phyloP scores from a whole-genome alignment of 345 rosid genomes.

The Salix koriyanagi region DNA sequence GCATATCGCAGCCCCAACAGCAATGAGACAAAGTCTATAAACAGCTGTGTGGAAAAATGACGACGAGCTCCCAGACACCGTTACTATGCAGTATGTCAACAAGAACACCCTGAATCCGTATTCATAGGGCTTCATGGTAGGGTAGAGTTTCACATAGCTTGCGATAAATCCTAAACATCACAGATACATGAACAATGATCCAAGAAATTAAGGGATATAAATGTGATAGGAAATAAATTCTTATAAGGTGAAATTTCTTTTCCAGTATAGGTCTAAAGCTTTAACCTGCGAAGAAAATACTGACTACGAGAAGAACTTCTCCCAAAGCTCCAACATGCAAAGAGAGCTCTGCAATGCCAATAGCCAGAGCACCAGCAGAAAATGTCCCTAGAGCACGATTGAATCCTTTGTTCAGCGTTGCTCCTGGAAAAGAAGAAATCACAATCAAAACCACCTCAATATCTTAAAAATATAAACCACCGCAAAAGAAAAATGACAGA shows the following conservation, averaged over 20 bases:
- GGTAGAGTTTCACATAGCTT: slow-evolving; percentile 62
- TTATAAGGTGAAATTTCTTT: background rate
- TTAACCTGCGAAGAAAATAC: slow-evolving; percentile 78
- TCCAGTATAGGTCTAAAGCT: background rate
- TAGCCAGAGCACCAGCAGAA: slow-evolving; percentile 78
- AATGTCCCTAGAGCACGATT: slow-evolving; percentile 84
- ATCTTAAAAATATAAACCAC: background rate
- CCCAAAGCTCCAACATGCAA: slow-evolving; percentile 37
- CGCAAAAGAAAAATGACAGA: slow-evolving; percentile 9
- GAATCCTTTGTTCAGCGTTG: slow-evolving; percentile 82
- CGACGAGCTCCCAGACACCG: slow-evolving; percentile 65
- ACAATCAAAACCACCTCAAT: background rate
- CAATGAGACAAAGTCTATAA: slow-evolving; percentile 58
- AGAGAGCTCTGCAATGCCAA: slow-evolving; percentile 67
- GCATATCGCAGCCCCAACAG: slow-evolving; percentile 59
- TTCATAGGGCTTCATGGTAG: slow-evolving; percentile 69
- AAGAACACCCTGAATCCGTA: slow-evolving; percentile 83
- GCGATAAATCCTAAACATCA: slow-evolving; percentile 51
- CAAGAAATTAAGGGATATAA: background rate
- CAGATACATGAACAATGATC: background rate
- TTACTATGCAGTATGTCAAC: slow-evolving; percentile 80
- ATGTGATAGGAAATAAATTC: background rate
- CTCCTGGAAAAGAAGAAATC: slow-evolving; percentile 38
- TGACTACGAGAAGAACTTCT: slow-evolving; percentile 45
- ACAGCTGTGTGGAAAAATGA: slow-evolving; percentile 51